A percentile compares a stretch with the other conserved stretches of the same genome.
Conservation (phyloP, 1,284 basidiomycete genomes). For the Austroboletus sp. region DNA sequence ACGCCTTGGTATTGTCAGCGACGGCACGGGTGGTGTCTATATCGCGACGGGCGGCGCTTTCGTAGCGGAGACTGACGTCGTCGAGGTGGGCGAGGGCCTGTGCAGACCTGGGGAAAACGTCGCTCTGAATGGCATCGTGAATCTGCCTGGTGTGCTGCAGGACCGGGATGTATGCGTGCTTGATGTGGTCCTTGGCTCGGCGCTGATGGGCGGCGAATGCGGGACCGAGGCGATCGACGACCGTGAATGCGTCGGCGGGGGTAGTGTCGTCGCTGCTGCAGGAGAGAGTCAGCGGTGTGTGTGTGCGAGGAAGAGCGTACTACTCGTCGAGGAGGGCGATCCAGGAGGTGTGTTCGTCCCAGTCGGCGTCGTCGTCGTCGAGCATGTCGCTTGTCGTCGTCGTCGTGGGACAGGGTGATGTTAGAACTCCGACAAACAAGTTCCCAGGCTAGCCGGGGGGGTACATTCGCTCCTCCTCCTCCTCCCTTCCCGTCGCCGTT, state of each 20-base stretch:
- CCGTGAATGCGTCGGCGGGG: conserved; percentile 7
- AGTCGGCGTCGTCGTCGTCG: conserved; percentile 13
- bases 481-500: conserved; percentile 1
- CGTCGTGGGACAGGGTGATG: conserved; percentile 1
- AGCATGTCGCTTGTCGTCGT: conserved; percentile 7
- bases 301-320: not conserved
- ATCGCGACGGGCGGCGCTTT: conserved; percentile 19
- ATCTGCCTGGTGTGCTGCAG: conserved; percentile 24
- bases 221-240: conserved; percentile 28
- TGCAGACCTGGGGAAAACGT: conserved; percentile 16
- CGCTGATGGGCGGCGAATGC: conserved; percentile 21
- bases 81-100: conserved; percentile 19
- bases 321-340: conserved; percentile 30
- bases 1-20: conserved; percentile 21
- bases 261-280: conserved; percentile 18
- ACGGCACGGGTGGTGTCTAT: conserved; percentile 5
- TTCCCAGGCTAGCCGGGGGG: conserved; percentile 8
- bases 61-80: conserved; percentile 13
- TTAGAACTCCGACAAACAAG: conserved; percentile 26
- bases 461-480: conserved; percentile 6
- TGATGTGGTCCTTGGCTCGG: conserved; percentile 17
- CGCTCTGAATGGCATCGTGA: conserved; percentile 23
- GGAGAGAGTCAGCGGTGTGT: conserved; percentile 2
- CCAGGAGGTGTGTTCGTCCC: conserved; percentile 29
- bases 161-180: conserved; percentile 23